Percentiles rank a stretch among this genome's conserved stretches.
Conservation (phyloP, 2,329 filamentous ascomycete species). For the Botrytis byssoidea region DNA sequence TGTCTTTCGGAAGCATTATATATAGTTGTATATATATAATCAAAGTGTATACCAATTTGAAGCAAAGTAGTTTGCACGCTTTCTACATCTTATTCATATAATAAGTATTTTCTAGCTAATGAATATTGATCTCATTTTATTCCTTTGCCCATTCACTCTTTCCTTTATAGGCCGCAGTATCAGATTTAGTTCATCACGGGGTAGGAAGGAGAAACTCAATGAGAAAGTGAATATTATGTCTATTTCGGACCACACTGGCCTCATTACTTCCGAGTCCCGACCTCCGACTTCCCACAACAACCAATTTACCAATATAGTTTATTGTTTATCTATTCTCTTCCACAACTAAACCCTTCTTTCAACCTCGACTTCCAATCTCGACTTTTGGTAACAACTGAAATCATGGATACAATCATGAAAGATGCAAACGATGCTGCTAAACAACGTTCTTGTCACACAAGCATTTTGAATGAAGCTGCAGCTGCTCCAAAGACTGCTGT, state of each 20-base stretch:
- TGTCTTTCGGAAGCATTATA: not conserved
- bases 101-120: not conserved
- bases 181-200: not conserved
- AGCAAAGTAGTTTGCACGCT: no score
- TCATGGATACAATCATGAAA: conserved; percentile 1
- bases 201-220: not conserved
- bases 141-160: not conserved
- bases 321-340: not conserved
- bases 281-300: not conserved
- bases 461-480: not conserved
- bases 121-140: not conserved
- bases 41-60: not conserved
- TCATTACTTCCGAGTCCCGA: not conserved
- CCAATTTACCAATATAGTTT: not conserved
- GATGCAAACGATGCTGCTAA: not conserved
- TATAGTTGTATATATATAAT: not conserved
- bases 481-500: not conserved
- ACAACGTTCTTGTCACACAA: not conserved
- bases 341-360: not conserved
- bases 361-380: not conserved
- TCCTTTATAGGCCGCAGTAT: not conserved
- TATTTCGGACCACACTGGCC: not conserved
- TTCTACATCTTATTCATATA: not conserved
- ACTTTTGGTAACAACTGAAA: not conserved
- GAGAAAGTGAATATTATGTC: not conserved